A percentile compares a stretch with the other conserved stretches of the same genome.
Conservation (phyloP, 768 basidiomycete species). For the Pleurotus cornucopiae region DNA sequence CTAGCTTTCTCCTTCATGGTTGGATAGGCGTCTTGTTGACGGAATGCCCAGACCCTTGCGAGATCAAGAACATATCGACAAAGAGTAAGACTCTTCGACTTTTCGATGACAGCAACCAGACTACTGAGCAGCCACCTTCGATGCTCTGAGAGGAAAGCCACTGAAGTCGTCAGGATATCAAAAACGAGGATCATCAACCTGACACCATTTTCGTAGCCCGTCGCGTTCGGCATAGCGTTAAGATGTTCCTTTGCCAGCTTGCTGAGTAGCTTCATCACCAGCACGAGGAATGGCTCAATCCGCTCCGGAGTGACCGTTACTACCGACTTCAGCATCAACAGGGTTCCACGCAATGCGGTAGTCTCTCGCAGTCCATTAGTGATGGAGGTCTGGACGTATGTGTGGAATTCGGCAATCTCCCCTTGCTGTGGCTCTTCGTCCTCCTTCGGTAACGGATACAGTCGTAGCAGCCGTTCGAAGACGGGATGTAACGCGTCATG, state of each 20-base stretch:
- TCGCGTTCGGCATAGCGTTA: conserved; percentile 41
- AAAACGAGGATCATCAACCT: conserved; percentile 74
- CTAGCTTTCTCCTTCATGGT: conserved; percentile 95
- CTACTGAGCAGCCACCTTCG: conserved; percentile 75
- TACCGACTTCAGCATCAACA: conserved; percentile 85
- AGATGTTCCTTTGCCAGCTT: conserved; percentile 89
- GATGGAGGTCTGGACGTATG: conserved; percentile 70
- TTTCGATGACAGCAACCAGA: conserved; percentile 80
- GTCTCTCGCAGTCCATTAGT: conserved; percentile 76
- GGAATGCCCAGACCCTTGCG: conserved; percentile 85
- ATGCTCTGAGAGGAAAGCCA: conserved; percentile 84
- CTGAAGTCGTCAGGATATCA: conserved; percentile 78
- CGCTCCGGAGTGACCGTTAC: conserved; percentile 78
- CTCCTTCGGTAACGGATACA: conserved; percentile 76
- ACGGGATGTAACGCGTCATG: conserved; percentile 82
- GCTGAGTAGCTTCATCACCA: conserved; percentile 79
- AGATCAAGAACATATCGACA: conserved; percentile 86
- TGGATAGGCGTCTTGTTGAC: conserved; percentile 80
- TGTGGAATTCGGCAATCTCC: conserved; percentile 75
- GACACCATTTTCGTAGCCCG: conserved; percentile 55
- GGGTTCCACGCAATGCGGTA: conserved; percentile 68
- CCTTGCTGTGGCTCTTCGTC: conserved; percentile 64
- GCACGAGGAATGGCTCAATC: conserved; percentile 72
- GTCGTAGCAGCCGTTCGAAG: conserved; percentile 72
- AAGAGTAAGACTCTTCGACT: conserved; percentile 75